Evolutionary conservation across 83 land plant genomes (phyloP), one percentile per base, ranked within the genome.

Genomic region (Isoetes engelmannii): DNA sequence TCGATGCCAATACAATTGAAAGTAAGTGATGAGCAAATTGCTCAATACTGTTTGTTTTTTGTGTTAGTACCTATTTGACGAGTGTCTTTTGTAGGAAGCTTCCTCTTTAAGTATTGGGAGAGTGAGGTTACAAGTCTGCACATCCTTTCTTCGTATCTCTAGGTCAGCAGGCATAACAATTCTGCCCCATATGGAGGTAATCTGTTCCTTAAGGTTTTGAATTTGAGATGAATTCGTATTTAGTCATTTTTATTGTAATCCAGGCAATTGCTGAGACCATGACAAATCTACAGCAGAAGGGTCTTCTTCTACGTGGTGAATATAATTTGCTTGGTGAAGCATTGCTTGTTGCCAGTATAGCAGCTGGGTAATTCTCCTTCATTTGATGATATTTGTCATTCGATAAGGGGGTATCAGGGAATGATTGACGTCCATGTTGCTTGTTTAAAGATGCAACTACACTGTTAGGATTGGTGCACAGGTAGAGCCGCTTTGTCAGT

Each of bases 281-380:
- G 85, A 80, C 81, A 64, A 75, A 49, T 69, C 77, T 91, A 49
- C 89, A 95, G 77, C 67, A 61, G 47, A 82, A 84, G 75, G 89
- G 94, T 20, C 77, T 69, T 53, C 72, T 95, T 47, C 86, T 74
- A 51, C 93, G 88, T 58, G 90, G 85, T 45, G 99, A 95, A 69
- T 83, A 80, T 57, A 95, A 86, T 80, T 72, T 89, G 71, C 74
- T 95, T 4, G 97, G 92, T 56, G 99, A 95, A 80, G 90, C 92
- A 37, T 85, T 89, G 69, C 85, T 95, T 65, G 65, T 95, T 10
- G 89, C 89, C 81, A 91, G 95, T 37, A 89, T 94, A 74, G 81
- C 89, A 77, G 89, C 89, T 60, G 99, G 97, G 99, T 95, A 90
- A 65, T 47, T 72, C 19, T 62, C 42, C 49, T 37, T 69, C 67